phyloP scores from a whole-genome alignment of 1,139 yeast genomes.

The Candida sp. region DNA sequence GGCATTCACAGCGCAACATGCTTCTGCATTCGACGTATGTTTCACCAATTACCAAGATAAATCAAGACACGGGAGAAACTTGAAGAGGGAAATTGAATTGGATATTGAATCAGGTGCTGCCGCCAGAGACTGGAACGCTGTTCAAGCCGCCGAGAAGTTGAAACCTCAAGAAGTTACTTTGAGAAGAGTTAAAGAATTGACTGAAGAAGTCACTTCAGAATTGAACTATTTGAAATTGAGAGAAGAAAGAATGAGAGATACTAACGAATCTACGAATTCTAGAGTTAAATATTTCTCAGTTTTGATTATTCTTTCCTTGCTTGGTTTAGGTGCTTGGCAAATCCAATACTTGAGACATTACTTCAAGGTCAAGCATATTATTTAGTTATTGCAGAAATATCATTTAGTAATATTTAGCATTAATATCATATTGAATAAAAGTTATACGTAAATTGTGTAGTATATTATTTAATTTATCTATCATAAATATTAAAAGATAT shows the following conservation, averaged over 20 bases:
- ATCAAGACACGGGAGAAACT: constrained; percentile 25
- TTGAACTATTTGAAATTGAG: constrained; percentile 79
- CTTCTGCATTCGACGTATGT: constrained; percentile 89
- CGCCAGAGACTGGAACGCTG: constrained; percentile 97
- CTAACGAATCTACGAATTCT: constrained; percentile 90
- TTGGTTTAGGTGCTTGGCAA: constrained; percentile 90
- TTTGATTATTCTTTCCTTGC: constrained; percentile 60
- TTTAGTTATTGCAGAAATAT: too few species aligned
- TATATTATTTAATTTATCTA: too few species aligned
- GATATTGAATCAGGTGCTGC: constrained; percentile 96
- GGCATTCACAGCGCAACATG: constrained; percentile 80
- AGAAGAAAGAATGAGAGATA: constrained; percentile 92
- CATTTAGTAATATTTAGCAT: too few species aligned
- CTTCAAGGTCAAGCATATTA: constrained; percentile 92
- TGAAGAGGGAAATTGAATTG: constrained; percentile 70
- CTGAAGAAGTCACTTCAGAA: constrained; percentile 75
- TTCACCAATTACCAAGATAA: constrained; percentile 63
- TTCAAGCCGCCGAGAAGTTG: constrained; percentile 89
- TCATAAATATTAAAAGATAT: too few species aligned
- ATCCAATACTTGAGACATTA: constrained; percentile 86
- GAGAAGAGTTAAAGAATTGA: constrained; percentile 78
- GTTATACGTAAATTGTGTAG: too few species aligned
- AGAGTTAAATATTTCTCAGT: constrained; percentile 85
- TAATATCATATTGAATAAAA: too few species aligned
- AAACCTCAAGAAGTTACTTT: constrained; percentile 91